Conservation (phyloP, 352 stramenopile species). For the Phytophthora boehmeriae region DNA sequence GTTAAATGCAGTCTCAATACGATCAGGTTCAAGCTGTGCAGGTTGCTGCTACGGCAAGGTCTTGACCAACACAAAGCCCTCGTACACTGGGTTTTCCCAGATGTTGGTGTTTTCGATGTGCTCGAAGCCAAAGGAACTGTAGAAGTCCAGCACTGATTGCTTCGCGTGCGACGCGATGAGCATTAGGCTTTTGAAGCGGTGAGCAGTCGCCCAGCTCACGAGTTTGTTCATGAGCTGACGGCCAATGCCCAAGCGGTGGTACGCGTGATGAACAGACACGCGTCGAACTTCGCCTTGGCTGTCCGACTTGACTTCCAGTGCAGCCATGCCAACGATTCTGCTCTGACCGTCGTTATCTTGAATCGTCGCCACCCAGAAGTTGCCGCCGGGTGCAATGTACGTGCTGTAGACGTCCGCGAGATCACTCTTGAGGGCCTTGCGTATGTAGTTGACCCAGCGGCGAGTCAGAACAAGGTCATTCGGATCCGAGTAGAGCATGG, state of each 20-base stretch:
- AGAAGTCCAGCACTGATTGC: constrained; percentile 34
- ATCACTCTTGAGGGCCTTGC: constrained; percentile 38
- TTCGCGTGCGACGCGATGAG: constrained; percentile 18
- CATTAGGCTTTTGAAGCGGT: constrained; percentile 27
- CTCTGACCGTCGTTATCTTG: constrained; percentile 21
- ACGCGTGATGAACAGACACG: constrained; percentile 31
- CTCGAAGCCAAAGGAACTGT: constrained; percentile 40
- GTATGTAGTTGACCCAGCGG: constrained; percentile 36
- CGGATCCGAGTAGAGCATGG: constrained; percentile 41
- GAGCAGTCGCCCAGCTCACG: constrained; percentile 20
- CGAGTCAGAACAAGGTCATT: constrained; percentile 20
- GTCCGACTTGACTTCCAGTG: constrained; percentile 27
- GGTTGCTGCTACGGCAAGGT: constrained; percentile 10
- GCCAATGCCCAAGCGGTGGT: constrained; percentile 34
- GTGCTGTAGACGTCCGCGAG: constrained; percentile 36
- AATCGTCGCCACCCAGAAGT: constrained; percentile 51
- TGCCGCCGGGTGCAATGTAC: constrained; percentile 43
- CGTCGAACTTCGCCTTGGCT: constrained; percentile 30
- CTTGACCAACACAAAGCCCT: constrained; percentile 39
- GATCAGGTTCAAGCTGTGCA: not conserved
- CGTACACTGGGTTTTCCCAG: constrained; percentile 39
- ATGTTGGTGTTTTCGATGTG: constrained; percentile 22
- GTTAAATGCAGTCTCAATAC: not conserved
- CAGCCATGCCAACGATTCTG: constrained; percentile 34
- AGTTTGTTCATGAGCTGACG: constrained; percentile 31